Evolutionary conservation across 345 rosid species (phyloP).

Genomic region (Sisymbrium altissimum): DNA sequence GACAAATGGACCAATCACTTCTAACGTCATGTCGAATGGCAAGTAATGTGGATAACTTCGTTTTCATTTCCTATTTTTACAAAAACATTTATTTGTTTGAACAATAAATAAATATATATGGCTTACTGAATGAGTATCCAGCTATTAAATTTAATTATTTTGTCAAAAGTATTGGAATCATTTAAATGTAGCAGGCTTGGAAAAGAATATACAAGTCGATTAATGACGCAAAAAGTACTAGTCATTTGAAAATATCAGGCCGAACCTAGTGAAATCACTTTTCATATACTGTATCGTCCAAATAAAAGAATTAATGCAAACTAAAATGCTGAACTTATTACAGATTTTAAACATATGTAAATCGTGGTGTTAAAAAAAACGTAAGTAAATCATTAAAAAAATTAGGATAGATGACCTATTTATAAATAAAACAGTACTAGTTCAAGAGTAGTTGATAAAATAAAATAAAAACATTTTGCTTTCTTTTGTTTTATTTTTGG

Average conservation of each 20-base stretch:
- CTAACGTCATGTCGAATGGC: slow-evolving; percentile 28
- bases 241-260: not conserved
- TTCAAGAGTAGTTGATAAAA: not conserved
- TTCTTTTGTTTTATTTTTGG: not conserved
- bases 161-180: too few relatives aligned
- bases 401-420: not conserved
- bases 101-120: not conserved
- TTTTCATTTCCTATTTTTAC: not conserved
- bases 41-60: slow-evolving; percentile 24
- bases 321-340: not conserved
- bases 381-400: not conserved
- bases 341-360: not conserved
- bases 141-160: not conserved
- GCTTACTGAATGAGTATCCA: not conserved
- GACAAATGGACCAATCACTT: slow-evolving; percentile 40
- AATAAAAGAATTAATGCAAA: not conserved
- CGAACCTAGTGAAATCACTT: not conserved
- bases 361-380: too few relatives aligned
- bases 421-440: not conserved
- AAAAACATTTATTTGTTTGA: not conserved
- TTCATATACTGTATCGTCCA: not conserved
- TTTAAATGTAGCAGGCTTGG: not conserved
- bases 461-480: too few relatives aligned
- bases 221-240: not conserved
- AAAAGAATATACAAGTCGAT: not conserved